A percentile compares a stretch with the other conserved stretches of the same genome.
Conservation (phyloP, 179 eudicot genomes). For the Patellifolia procumbens region DNA sequence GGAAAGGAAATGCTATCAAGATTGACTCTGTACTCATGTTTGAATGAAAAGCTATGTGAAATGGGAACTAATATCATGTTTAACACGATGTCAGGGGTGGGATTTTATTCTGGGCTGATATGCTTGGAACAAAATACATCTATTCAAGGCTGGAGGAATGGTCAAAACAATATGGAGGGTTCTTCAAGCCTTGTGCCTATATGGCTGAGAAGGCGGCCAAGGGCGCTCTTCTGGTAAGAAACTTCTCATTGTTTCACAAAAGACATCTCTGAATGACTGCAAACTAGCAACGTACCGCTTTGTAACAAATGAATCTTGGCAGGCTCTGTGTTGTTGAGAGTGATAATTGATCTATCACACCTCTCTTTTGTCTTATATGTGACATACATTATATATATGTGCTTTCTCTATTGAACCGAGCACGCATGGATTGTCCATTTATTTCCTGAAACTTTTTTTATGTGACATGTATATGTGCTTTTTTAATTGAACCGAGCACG, state of each 20-base stretch:
- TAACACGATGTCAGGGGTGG: slow-evolving; percentile 60
- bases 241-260: neutral
- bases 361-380: neutral
- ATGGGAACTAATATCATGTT: neutral
- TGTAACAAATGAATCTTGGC: neutral
- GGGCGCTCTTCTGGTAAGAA: slow-evolving; percentile 75
- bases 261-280: neutral
- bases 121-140: slow-evolving; percentile 77
- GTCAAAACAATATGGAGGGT: slow-evolving; percentile 70
- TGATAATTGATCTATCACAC: neutral
- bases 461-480: neutral
- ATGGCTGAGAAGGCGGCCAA: slow-evolving; percentile 80
- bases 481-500: neutral
- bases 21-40: neutral
- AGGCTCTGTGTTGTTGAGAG: neutral
- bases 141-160: slow-evolving; percentile 72
- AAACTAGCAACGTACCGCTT: neutral
- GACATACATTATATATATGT: neutral
- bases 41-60: neutral
- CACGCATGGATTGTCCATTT: neutral
- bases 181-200: slow-evolving; percentile 83
- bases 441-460: too few species aligned
- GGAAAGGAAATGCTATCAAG: neutral
- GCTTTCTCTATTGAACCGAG: too few species aligned
- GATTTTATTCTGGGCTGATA: slow-evolving; percentile 80